Evolutionary conservation across 805 yeast genomes (phyloP).

Genomic region (Candida maris): DNA sequence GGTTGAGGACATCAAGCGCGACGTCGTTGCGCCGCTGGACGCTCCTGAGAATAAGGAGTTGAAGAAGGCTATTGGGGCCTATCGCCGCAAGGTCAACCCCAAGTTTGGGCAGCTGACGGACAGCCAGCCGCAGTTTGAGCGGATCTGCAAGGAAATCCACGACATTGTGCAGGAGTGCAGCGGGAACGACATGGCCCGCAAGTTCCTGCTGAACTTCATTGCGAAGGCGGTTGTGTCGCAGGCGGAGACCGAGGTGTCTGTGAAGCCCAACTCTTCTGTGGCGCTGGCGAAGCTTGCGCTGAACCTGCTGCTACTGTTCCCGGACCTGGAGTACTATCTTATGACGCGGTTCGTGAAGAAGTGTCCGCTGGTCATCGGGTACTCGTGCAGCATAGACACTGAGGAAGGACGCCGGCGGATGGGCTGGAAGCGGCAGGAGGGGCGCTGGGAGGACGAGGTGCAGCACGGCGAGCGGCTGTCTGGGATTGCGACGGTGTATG

Average conservation of each 20-base stretch:
- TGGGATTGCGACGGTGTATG: constrained; percentile 80
- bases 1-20: constrained; percentile 55
- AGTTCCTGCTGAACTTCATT: constrained; percentile 76
- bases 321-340: constrained; percentile 52
- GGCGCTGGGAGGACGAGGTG: constrained; percentile 56
- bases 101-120: constrained; percentile 89
- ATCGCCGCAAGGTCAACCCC: constrained; percentile 77
- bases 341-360: constrained; percentile 85
- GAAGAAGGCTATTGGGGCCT: constrained; percentile 51
- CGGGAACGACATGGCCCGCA: constrained; percentile 47
- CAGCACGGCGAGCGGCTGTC: constrained; percentile 81
- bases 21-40: constrained; percentile 54
- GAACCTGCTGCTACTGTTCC: constrained; percentile 44
- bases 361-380: constrained; percentile 88
- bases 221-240: constrained; percentile 86
- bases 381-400: constrained; percentile 66
- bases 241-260: constrained; percentile 88
- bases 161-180: constrained; percentile 47
- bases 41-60: constrained; percentile 35
- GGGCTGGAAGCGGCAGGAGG: constrained; percentile 75
- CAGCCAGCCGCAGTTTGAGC: constrained; percentile 54
- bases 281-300: constrained; percentile 72
- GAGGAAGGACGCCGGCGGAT: constrained; percentile 76
- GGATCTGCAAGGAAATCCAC: constrained; percentile 49
- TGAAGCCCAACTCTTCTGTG: constrained; percentile 68